Evolutionary conservation across 176 grass and related monocot genomes (phyloP), one percentile per base, ranked within the genome.

Genomic region (Triticum monococcum): DNA sequence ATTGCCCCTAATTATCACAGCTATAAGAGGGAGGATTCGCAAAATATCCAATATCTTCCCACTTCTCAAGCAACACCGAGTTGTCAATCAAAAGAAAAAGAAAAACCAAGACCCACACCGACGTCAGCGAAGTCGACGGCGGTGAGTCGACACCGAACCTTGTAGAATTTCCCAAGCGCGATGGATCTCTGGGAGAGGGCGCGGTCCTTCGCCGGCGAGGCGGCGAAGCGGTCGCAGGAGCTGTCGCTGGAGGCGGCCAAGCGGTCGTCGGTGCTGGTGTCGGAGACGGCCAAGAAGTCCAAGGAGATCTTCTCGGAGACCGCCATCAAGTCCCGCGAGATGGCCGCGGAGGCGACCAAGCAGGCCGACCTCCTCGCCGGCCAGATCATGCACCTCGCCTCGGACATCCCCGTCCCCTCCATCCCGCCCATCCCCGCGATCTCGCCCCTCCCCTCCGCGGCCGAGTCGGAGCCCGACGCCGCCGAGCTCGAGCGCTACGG

Each of bases 111-210:
- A 66, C 56, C 13, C 65, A 28, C 72, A 74, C 83, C 83, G 74
- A 86, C 90, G 79, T 83, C 82, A 75, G 81, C 76, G 70, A 68
- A 73, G 41, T 28, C 79, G 77, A 30, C 60, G 71, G 69, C 81
- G 77, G 68, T 40, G 60, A 83, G n/a, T 20, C 68, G 67, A 36
- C 83, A 14, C 33, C 35, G 9, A 61, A 46, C 52, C 77, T 81
- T 82, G 56, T 14, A 60, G 84, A 86, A 84, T 40, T 28, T 63
- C 45, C 63, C 70, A 16, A 36, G 1, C 30, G 50, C 87, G 38
- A 98, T 98, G 97, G 97, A 96, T 94, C 93, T 98, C 66, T 98
- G 97, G 97, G 86, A 88, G 86, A 91, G 76, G 81, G 97, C 97
- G 28, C 89, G 90, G 56, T 79, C 87, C 33, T 98, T 98, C 88